Conservation (phyloP, 2,329 filamentous ascomycete species). For the Phaeomoniella chlamydospora region DNA sequence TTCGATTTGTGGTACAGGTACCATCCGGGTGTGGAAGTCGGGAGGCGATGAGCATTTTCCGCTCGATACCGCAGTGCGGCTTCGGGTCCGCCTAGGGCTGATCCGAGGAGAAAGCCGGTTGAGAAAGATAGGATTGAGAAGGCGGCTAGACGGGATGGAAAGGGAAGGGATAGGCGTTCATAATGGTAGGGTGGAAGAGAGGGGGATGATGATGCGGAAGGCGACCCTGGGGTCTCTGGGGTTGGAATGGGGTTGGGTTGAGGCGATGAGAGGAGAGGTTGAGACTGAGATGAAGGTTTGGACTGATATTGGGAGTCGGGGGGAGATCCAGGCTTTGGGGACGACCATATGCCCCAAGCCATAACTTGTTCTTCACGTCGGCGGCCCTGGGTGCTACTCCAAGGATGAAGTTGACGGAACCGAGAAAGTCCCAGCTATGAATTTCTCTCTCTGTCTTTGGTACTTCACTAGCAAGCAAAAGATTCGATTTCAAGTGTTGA, state of each 20-base stretch:
- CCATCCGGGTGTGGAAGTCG: conserved; percentile 71
- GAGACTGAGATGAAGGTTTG: too few species aligned
- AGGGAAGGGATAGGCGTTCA: conserved; percentile 47
- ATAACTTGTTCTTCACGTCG: too few species aligned
- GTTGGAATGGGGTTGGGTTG: conserved; percentile 5
- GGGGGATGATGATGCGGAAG: conserved; percentile 14
- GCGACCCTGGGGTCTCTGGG: not conserved
- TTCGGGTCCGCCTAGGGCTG: conserved; percentile 56
- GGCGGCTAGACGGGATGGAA: conserved; percentile 50
- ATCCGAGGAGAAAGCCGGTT: conserved; percentile 57
- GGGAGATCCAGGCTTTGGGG: too few species aligned
- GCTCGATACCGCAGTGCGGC: conserved; percentile 77
- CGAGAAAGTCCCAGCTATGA: too few species aligned
- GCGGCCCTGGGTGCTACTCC: too few species aligned
- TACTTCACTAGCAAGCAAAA: too few species aligned
- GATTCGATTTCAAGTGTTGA: too few species aligned
- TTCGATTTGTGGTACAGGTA: conserved; percentile 98
- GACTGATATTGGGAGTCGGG: too few species aligned
- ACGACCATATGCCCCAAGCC: too few species aligned
- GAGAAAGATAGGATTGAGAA: conserved; percentile 49
- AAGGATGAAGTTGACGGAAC: too few species aligned
- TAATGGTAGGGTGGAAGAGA: not conserved
- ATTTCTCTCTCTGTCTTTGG: too few species aligned
- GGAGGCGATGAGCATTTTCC: conserved; percentile 90
- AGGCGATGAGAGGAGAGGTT: too few species aligned